Conservation (phyloP, 2,329 filamentous ascomycete species). For the Trichoderma gracile region DNA sequence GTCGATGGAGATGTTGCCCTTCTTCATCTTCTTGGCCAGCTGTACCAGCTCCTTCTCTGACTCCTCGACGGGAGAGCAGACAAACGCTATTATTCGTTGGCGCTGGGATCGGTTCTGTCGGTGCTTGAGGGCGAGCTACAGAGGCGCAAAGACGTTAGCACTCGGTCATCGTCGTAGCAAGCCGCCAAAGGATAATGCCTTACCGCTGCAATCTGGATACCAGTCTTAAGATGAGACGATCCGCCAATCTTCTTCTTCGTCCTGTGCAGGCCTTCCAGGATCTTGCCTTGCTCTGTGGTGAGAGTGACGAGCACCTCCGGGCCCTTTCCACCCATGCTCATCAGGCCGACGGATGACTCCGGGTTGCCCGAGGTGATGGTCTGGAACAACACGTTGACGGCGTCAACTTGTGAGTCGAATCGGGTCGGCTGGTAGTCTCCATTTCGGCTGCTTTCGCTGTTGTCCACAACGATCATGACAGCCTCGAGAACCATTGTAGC, state of each 20-base stretch:
- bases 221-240: constrained; percentile 82
- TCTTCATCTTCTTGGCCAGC: constrained; percentile 98
- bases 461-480: constrained; percentile 99
- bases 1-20: constrained; percentile 90
- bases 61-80: constrained; percentile 89
- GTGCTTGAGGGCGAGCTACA: constrained; percentile 93
- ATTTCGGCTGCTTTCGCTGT: constrained; percentile 97
- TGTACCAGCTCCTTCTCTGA: constrained; percentile 85
- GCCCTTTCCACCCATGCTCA: constrained; percentile 98
- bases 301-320: constrained; percentile 95
- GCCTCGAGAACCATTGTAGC: constrained; percentile 95
- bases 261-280: constrained; percentile 86
- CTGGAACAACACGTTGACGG: constrained; percentile 92
- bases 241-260: constrained; percentile 91
- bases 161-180: neutral
- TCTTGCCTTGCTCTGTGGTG: constrained; percentile 94
- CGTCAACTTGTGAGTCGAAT: constrained; percentile 95
- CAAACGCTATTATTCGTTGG: constrained; percentile 95
- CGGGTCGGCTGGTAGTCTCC: constrained; percentile 89
- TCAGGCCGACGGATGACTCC: constrained; percentile 93
- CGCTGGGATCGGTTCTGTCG: constrained; percentile 96
- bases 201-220: constrained; percentile 93
- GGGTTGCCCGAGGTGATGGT: constrained; percentile 94
- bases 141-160: constrained; percentile 25
- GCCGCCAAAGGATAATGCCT: constrained; percentile 38